Conservation (phyloP, 2,329 filamentous ascomycete genomes). For the Fusarium buharicum region DNA sequence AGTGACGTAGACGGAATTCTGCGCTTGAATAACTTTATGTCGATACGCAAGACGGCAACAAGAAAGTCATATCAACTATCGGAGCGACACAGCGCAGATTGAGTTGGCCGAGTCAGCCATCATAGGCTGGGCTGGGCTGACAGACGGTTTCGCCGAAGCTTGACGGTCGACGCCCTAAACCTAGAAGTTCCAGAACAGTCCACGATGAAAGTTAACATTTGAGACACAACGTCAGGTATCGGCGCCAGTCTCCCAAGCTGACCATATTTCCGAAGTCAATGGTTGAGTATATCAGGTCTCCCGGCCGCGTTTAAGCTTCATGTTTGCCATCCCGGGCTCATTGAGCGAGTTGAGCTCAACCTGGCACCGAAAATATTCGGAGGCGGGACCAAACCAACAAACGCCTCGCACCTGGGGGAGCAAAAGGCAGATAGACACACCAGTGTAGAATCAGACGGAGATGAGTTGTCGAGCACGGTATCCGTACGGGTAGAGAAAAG, state of each 20-base stretch:
- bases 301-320: slow-evolving; percentile 15
- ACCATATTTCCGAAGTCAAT: slow-evolving; percentile 23
- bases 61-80: slow-evolving; percentile 26
- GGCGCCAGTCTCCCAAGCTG: slow-evolving; percentile 8
- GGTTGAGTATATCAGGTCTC: slow-evolving; percentile 5
- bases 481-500: slow-evolving; percentile 1
- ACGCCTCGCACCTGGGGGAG: slow-evolving; percentile 5
- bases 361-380: slow-evolving; percentile 36
- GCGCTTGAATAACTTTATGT: slow-evolving; percentile 19
- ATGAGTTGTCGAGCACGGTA: slow-evolving; percentile 18
- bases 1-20: slow-evolving; percentile 28
- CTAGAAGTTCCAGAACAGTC: slow-evolving; percentile 38
- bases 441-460: not conserved
- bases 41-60: slow-evolving; percentile 14
- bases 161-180: slow-evolving; percentile 22
- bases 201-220: slow-evolving; percentile 15
- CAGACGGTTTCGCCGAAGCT: slow-evolving; percentile 31
- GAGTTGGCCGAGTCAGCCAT: slow-evolving; percentile 26
- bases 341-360: not conserved
- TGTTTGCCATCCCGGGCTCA: slow-evolving; percentile 21
- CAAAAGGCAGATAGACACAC: not conserved
- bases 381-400: slow-evolving; percentile 8
- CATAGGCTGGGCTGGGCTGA: slow-evolving; percentile 21
- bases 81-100: slow-evolving; percentile 17
- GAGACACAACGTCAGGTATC: slow-evolving; percentile 6